Base-by-base conservation (phyloP, 768 basidiomycete genomes). In the Leccinum olivaceopallidum region DNA sequence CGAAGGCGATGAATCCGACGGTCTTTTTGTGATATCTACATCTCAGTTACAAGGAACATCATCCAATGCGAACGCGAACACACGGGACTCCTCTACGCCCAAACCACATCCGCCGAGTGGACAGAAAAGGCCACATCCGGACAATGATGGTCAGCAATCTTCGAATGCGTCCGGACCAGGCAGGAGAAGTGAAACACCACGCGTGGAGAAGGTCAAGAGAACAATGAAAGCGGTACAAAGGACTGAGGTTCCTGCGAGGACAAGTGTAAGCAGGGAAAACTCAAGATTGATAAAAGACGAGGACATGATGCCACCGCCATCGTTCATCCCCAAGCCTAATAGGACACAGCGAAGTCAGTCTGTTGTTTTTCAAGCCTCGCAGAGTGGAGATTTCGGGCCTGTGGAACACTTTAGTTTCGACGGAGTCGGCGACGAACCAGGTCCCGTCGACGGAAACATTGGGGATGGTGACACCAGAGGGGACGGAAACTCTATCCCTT, bases 11-110 rank as follows among this genome's bases (percentile, higher is more conserved):
- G 78, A 79, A 57, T 78, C 78, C 1, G 84, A 89, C 37, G 78
- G 80, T 44, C 79, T 92, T 34, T 92, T 92, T 68, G 88, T 91
- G 26, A 87, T 94, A 61, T 90, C 92, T 7, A 91, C 92, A 8
- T 90, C 83, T 68, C 83, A 85, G 59, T 78, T 82, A 30, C 82
- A 81, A 24, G 81, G 69, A 42, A 34, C 60, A 14, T 58, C 63
- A 44, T 39, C 70, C 63, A 32, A 71, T 60, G 49, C 60, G 37
- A 63, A 56, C 16, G n/a, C 57, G 44, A 63, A 58, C 50, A 9
- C 61, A 18, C 59, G 68, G 10, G 52, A 6, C 14, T 65, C 68
- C 13, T 60, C 68, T 22, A 66, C 70, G n/a, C 68, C 64, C 1
- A 56, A 55, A 10, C 54, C 63, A 48, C 64, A 65, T 28, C 60